Conservation (phyloP, 805 yeast genomes). For the Wickerhamiella qilinensis region DNA sequence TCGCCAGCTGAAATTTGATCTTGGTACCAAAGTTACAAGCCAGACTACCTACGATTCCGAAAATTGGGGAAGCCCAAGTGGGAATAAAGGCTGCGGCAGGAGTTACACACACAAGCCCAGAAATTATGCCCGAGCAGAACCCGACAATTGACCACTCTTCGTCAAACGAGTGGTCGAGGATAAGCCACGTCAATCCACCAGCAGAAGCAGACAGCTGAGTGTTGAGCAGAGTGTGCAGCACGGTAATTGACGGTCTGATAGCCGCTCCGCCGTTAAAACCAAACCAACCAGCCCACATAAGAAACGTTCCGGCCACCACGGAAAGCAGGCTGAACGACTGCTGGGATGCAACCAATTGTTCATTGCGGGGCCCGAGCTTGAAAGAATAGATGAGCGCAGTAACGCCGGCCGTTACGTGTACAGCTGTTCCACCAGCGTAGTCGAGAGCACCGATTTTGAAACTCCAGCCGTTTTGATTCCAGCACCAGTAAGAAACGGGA, state of each 20-base stretch:
- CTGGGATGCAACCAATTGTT: constrained; percentile 29
- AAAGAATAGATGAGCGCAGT: constrained; percentile 57
- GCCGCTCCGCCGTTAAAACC: constrained; percentile 68
- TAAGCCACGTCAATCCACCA: constrained; percentile 31
- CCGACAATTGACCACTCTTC: constrained; percentile 89
- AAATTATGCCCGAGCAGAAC: constrained; percentile 82
- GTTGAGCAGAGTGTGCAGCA: constrained; percentile 36
- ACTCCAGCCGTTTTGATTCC: constrained; percentile 59
- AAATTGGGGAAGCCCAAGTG: constrained; percentile 59
- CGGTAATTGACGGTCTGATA: constrained; percentile 14
- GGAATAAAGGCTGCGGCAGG: constrained; percentile 96
- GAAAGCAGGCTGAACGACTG: constrained; percentile 54
- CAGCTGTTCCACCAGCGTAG: constrained; percentile 69
- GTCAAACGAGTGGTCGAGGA: constrained; percentile 36
- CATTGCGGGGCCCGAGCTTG: constrained; percentile 45
- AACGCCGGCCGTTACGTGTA: constrained; percentile 54
- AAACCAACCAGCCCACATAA: constrained; percentile 64
- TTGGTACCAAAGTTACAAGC: constrained; percentile 79
- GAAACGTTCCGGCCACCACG: constrained; percentile 50
- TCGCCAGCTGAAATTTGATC: constrained; percentile 48
- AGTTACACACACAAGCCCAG: constrained; percentile 88
- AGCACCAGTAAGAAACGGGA: constrained; percentile 59
- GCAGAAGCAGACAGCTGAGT: constrained; percentile 36
- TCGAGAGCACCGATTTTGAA: constrained; percentile 44
- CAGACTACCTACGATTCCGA: constrained; percentile 57